A percentile compares a stretch with the other conserved stretches of the same genome.
These are phyloP conservation scores for Botrytis paeoniae DNA, from an alignment of 2,329 filamentous ascomycete species.

Conservation along the genomic window DNA sequence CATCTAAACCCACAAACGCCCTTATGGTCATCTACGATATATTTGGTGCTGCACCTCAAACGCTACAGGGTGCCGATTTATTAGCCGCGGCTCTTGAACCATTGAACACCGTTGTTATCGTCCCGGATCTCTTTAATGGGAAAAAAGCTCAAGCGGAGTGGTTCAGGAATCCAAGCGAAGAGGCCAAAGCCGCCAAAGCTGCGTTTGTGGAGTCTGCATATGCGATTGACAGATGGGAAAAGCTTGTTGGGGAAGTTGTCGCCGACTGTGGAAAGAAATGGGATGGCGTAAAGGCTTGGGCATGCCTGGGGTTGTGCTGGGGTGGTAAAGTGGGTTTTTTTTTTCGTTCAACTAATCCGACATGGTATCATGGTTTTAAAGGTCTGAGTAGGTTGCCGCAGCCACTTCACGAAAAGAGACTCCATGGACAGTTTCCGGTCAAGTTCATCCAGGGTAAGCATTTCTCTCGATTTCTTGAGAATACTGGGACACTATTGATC, in stretches of 20 bases:
- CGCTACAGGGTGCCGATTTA: constrained; percentile 66
- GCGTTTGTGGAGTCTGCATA: constrained; percentile 11
- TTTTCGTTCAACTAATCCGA: neutral
- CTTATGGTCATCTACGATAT: constrained; percentile 60
- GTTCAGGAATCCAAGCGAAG: constrained; percentile 50
- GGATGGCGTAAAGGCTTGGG: constrained; percentile 48
- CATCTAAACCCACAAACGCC: constrained; percentile 49
- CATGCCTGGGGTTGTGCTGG: constrained; percentile 33
- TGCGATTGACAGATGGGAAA: constrained; percentile 9
- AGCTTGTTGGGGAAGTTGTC: constrained; percentile 37
- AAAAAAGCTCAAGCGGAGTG: constrained; percentile 43
- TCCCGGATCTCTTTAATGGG: constrained; percentile 87
- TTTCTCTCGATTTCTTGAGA: neutral
- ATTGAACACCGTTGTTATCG: constrained; percentile 62
- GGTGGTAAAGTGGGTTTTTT: constrained; percentile 32
- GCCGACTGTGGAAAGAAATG: constrained; percentile 43
- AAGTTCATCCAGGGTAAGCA: constrained; percentile 32
- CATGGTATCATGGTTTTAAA: neutral
- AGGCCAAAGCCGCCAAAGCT: constrained; percentile 39
- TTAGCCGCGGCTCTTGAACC: constrained; percentile 49
- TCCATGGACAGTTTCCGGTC: constrained; percentile 29
- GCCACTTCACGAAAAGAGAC: constrained; percentile 25
- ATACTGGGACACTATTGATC: neutral
- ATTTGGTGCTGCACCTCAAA: constrained; percentile 67
- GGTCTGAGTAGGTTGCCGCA: constrained; percentile 24